Base-by-base conservation (phyloP, 768 basidiomycete species). In the Russula earlei region DNA sequence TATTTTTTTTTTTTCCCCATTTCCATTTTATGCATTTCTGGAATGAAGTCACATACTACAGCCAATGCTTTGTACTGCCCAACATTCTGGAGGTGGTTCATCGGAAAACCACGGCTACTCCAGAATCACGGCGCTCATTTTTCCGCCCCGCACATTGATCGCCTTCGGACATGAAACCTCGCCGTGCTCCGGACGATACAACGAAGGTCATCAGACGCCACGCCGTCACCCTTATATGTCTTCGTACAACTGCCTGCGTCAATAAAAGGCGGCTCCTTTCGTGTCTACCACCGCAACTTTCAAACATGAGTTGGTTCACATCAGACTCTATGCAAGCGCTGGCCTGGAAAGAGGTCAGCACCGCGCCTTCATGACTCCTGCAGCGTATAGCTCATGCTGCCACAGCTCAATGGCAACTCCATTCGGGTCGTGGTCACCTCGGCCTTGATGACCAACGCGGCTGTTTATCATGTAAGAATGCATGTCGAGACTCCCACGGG, bases 281-380 rank as follows among this genome's bases (percentile, higher is more conserved):
- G 46, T 12, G 37, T 53, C 47, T 36, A 48, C 22, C 4, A 49
- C 25, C 51, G 6, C 15, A 47, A 54, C 46, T 11, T 20, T 54
- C 56, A 43, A 44, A 54, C 52, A 58, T 58, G 57, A 54, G 46
- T 45, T 58, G 57, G 57, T 54, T 58, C 57, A 24, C 57, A 44
- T 37, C 47, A 14, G 57, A 54, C 5, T 58, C 57, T 33, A 31
- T 11, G 25, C 57, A 36, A 22, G 57, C 57, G 7, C 15, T 14
- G n/a, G 57, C 57, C 46, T 58, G 57, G 57, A 48, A 29, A 49
- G 34, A 54, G 27, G 57, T 58, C 34, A 42, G 47, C 29, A 17
- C 36, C 19, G 3, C 4, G 6, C 24, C 19, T 25, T 29, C 42
- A 24, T 29, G 25, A 19, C 37, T n/a, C 38, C 33, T 36, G 10